Base-by-base conservation (phyloP, 805 yeast genomes). In the Zygoascus biomembranicola region DNA sequence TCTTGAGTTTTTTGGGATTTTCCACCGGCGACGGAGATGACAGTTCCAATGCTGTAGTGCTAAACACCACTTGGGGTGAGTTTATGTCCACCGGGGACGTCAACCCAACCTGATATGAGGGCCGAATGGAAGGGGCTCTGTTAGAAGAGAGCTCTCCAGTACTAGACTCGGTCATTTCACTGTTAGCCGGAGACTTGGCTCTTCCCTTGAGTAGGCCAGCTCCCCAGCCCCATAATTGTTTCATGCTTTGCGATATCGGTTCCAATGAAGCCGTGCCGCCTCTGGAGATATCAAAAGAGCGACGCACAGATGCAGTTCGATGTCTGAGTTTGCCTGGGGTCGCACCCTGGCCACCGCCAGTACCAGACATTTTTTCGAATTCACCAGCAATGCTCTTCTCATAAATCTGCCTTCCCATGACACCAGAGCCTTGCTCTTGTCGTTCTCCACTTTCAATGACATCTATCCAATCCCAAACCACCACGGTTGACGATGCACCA, bases 401-500 rank as follows among this genome's bases (percentile, higher is more conserved):
- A 49, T 72, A 68, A 32, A 82, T 76, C 56, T 78, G 73, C 55
- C 89, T 72, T 0, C 90, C 90, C 47, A 84, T 73, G 9, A 85
- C 78, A 0, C 84, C 84, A 57, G 71, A 69, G 49, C 75, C 69
- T 57, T 84, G 88, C 31, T 70, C 65, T 32, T 73, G 66, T 56
- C 74, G 72, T 56, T 80, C 84, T 44, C 78, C 62, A 16, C 72
- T 61, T 57, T 78, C 76, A 43, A 82, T 79, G 45, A 80, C 75
- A 60, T 72, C 77, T 9, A 81, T 66, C 84, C 88, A 81, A 66
- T 84, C 88, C 85, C 87, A 83, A 1, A 81, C 73, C 23, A 79
- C 71, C 1, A 82, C 77, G 16, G 77, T 68, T 3, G 80, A 66
- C 37, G 80, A 72, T 14, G 81, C 72, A 48, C 78, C 77, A 5